Conservation (phyloP, 208 protist species). For the Acanthamoeba royreba region DNA sequence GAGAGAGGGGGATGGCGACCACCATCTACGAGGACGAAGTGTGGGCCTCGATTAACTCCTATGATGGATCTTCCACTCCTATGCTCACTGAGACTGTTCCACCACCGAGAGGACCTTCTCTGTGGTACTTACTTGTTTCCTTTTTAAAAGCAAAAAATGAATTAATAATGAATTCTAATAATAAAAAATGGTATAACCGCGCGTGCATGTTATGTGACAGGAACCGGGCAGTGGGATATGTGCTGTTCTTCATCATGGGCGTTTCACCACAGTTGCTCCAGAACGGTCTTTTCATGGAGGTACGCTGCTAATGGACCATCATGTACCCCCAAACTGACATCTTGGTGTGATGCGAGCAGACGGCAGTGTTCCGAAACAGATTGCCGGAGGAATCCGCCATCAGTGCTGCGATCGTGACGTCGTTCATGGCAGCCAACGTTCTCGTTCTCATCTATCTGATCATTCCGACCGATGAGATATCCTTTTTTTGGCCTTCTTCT, state of each 20-base stretch:
- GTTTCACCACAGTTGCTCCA: not conserved
- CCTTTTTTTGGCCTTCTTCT: not conserved
- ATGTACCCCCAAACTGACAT: too few species aligned
- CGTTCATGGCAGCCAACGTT: conserved; percentile 17
- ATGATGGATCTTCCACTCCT: not conserved
- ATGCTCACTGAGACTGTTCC: too few species aligned
- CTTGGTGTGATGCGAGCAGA: not conserved
- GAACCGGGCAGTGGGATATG: not conserved
- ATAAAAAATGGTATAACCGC: too few species aligned
- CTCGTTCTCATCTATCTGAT: not conserved
- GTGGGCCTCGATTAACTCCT: not conserved
- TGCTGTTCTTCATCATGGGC: not conserved
- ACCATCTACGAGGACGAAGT: not conserved
- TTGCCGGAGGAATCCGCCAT: not conserved
- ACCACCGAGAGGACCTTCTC: too few species aligned
- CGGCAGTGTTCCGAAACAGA: not conserved
- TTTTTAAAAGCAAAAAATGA: too few species aligned
- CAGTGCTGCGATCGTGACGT: not conserved
- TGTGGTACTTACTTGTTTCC: too few species aligned
- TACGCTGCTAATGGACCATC: too few species aligned
- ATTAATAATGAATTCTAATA: too few species aligned
- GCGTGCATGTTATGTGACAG: too few species aligned
- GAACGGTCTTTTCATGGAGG: not conserved
- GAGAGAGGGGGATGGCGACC: too few species aligned
- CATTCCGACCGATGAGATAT: not conserved